phyloP scores from a whole-genome alignment of 1,284 basidiomycete species.

The Serendipita sp. region DNA sequence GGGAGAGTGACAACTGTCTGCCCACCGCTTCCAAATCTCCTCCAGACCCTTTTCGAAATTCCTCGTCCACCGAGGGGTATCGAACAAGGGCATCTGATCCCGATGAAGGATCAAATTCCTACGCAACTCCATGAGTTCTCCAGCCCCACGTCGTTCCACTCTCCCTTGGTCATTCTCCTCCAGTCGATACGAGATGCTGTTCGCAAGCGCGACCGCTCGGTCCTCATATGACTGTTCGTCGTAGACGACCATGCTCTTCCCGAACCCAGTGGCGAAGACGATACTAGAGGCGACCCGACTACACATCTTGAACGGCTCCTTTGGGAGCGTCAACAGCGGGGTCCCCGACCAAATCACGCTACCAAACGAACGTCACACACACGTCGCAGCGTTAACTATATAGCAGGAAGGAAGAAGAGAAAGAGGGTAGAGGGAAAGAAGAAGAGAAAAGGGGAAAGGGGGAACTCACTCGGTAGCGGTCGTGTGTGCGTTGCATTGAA shows the following conservation, averaged over 20 bases:
- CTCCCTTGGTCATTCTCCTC: conserved; percentile 15
- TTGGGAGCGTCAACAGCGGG: conserved; percentile 44
- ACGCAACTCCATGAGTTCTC: conserved; percentile 31
- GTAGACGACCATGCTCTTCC: conserved; percentile 37
- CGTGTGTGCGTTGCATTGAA: conserved; percentile 53
- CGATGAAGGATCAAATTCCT: conserved; percentile 34
- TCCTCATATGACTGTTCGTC: conserved; percentile 37
- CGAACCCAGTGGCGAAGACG: conserved; percentile 40
- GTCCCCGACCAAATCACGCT: conserved; percentile 48
- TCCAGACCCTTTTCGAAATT: conserved; percentile 38
- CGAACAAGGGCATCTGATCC: conserved; percentile 37
- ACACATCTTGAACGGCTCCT: conserved; percentile 44
- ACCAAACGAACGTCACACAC: neutral
- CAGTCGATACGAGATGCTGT: conserved; percentile 23
- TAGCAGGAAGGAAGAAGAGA: neutral
- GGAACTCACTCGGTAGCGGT: conserved; percentile 38
- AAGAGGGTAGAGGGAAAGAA: neutral
- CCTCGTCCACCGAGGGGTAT: conserved; percentile 38
- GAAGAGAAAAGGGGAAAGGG: neutral
- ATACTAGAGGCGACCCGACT: conserved; percentile 46
- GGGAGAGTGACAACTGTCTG: conserved; percentile 16
- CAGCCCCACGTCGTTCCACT: conserved; percentile 17
- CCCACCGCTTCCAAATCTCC: conserved; percentile 44
- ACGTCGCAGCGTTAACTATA: too few relatives aligned
- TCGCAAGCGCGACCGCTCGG: conserved; percentile 36